Percentiles rank a stretch among this genome's conserved stretches.
These are phyloP conservation scores for Penicillium sp. DNA, from an alignment of 2,329 filamentous ascomycete genomes.

Conservation along the genomic window DNA sequence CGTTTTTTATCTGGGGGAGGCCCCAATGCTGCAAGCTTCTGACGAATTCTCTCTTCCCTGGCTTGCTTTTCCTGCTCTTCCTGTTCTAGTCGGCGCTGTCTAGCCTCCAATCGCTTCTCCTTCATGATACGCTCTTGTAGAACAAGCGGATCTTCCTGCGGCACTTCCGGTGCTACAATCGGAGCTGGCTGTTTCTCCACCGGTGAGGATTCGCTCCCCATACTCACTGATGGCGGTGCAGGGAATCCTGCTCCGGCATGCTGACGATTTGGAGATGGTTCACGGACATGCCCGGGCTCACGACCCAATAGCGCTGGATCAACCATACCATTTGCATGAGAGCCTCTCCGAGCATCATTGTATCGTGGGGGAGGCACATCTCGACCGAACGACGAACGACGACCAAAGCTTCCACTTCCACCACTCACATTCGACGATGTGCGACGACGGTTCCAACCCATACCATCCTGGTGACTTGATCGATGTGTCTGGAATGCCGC, in stretches of 20 bases:
- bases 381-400: conserved; percentile 61
- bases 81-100: conserved; percentile 56
- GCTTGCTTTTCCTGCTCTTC: conserved; percentile 59
- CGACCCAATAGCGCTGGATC: conserved; percentile 34
- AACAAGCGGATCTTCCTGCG: conserved; percentile 47
- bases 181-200: conserved; percentile 20
- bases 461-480: conserved; percentile 63
- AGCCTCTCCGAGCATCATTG: conserved; percentile 42
- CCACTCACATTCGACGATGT: conserved; percentile 91
- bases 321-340: conserved; percentile 33
- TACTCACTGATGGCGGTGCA: conserved; percentile 27
- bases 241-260: conserved; percentile 30
- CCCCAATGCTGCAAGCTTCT: conserved; percentile 57
- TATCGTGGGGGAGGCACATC: conserved; percentile 43
- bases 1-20: conserved; percentile 42
- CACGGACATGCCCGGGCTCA: conserved; percentile 25
- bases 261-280: conserved; percentile 29
- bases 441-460: conserved; percentile 71
- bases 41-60: conserved; percentile 57
- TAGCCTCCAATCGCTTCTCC: conserved; percentile 58
- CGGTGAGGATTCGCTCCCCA: conserved; percentile 27
- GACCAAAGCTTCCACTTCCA: conserved; percentile 70
- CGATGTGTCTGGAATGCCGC: conserved; percentile 81
- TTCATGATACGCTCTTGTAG: conserved; percentile 63
- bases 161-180: conserved; percentile 19